Percentiles rank a stretch among this genome's conserved stretches.
These are phyloP conservation scores for Mucor indicus DNA, from an alignment of 371 early-diverging fungal species.

Conservation along the genomic window DNA sequence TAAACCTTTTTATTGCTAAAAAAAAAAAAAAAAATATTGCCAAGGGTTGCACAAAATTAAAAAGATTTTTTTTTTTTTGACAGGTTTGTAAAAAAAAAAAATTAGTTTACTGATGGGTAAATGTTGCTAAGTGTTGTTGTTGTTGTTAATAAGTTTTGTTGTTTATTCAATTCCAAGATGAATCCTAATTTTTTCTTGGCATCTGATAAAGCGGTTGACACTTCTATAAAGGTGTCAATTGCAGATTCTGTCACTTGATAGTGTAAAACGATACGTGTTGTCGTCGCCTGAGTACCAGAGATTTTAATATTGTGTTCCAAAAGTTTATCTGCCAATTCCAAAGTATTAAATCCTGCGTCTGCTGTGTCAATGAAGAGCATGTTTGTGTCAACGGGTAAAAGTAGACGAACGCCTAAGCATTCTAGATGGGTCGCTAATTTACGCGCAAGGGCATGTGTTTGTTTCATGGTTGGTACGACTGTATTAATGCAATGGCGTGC, in stretches of 20 bases:
- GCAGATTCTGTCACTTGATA: conserved; percentile 65
- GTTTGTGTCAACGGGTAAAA: conserved; percentile 79
- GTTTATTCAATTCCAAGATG: no score
- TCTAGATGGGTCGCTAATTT: conserved; percentile 59
- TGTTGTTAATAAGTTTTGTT: no score
- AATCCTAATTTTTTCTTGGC: conserved; percentile 18
- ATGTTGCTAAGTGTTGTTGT: no score
- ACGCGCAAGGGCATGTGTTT: conserved; percentile 65
- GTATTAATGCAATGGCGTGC: conserved; percentile 68
- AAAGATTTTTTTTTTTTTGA: no score
- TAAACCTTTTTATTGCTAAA: no score
- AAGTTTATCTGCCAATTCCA: conserved; percentile 48
- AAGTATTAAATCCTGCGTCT: conserved; percentile 41
- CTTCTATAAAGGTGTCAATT: conserved; percentile 47
- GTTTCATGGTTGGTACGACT: conserved; percentile 60
- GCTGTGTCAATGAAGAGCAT: conserved; percentile 78
- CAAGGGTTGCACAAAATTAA: no score
- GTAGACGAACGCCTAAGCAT: conserved; percentile 56
- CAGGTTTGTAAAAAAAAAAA: no score
- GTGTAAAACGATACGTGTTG: conserved; percentile 70
- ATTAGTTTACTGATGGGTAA: no score
- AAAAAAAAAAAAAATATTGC: no score
- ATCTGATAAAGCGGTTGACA: conserved; percentile 18
- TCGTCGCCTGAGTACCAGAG: conserved; percentile 39
- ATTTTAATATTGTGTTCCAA: conserved; percentile 52